Percentiles rank a stretch among this genome's conserved stretches.
These are phyloP conservation scores for Botrytis fabae DNA, from an alignment of 2,329 filamentous ascomycete genomes.

Conservation along the genomic window DNA sequence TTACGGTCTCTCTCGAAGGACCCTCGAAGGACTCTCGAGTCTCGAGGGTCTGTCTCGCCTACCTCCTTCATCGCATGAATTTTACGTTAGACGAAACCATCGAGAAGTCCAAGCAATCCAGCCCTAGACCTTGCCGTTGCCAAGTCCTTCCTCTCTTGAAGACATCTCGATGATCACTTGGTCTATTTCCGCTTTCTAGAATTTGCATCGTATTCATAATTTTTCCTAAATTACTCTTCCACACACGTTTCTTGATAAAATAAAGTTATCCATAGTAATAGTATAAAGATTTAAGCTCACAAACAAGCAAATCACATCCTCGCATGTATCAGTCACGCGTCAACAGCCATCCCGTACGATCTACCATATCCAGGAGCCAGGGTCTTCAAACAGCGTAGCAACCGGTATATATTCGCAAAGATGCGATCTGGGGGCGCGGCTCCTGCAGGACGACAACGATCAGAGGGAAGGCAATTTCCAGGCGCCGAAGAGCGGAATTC, in stretches of 20 bases:
- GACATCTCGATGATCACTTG: not conserved
- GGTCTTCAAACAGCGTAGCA: not conserved
- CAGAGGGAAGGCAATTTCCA: not conserved
- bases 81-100: not conserved
- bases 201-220: not conserved
- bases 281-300: conserved; percentile 14
- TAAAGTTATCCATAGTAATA: not conserved
- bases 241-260: not conserved
- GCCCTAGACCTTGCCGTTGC: not conserved
- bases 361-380: not conserved
- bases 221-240: not conserved
- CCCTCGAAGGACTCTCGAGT: not conserved
- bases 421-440: not conserved
- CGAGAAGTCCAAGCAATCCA: not conserved
- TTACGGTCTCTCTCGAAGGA: not conserved
- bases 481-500: not conserved
- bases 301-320: conserved; percentile 1
- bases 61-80: conserved; percentile 10
- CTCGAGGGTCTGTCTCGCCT: not conserved
- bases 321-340: conserved; percentile 6
- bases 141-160: not conserved
- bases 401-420: conserved; percentile 4
- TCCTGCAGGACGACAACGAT: not conserved
- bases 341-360: not conserved
- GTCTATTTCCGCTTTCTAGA: not conserved